Evolutionary conservation across 2,329 filamentous ascomycete species (phyloP).

Genomic region (Stagonosporopsis tanaceti): DNA sequence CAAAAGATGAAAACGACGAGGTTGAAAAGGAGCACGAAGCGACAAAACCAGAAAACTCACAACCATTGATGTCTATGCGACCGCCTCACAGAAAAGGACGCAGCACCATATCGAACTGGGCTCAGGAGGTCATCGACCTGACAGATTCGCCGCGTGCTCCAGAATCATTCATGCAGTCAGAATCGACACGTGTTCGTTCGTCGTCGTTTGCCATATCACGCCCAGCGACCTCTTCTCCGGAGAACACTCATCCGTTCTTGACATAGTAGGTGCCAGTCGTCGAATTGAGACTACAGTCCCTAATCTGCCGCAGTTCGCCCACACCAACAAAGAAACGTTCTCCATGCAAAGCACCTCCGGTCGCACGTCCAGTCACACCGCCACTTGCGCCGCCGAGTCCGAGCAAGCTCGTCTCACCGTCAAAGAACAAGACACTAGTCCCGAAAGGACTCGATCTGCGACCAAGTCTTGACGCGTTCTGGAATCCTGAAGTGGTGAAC

Average conservation of each 20-base stretch:
- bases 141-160: constrained; percentile 38
- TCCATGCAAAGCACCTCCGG: constrained; percentile 44
- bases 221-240: constrained; percentile 41
- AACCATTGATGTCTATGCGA: constrained; percentile 31
- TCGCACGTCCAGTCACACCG: constrained; percentile 43
- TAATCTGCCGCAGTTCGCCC: constrained; percentile 33
- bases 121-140: constrained; percentile 45
- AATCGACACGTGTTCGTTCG: constrained; percentile 30
- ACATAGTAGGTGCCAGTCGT: constrained; percentile 34
- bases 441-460: constrained; percentile 40
- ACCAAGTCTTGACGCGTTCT: constrained; percentile 51
- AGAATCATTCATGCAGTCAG: constrained; percentile 29
- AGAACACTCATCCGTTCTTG: constrained; percentile 39
- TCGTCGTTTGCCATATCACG: constrained; percentile 39
- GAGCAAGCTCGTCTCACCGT: constrained; percentile 48
- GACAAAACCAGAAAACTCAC: constrained; percentile 3
- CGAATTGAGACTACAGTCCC: background rate
- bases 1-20: constrained; percentile 14
- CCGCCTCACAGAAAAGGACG: constrained; percentile 37
- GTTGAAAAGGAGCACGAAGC: constrained; percentile 1
- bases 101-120: constrained; percentile 41
- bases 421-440: constrained; percentile 44
- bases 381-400: constrained; percentile 38
- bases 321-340: constrained; percentile 45
- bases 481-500: constrained; percentile 48